A percentile compares a stretch with the other conserved stretches of the same genome.
Evolutionary conservation across 495 filamentous ascomycete species (phyloP).

Genomic region (Monascus purpureus): DNA sequence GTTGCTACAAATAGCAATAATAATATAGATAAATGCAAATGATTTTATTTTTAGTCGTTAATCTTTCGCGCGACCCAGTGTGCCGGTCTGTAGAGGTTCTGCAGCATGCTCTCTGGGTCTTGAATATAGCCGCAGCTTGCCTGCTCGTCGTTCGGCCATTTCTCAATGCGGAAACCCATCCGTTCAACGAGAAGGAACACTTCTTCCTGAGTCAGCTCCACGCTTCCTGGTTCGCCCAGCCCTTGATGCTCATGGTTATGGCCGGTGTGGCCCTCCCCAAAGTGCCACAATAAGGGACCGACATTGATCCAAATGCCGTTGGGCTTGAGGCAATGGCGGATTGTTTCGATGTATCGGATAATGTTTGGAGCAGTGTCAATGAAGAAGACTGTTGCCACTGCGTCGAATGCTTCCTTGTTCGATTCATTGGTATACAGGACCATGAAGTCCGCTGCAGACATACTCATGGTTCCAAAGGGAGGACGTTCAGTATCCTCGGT

Average conservation of each 20-base stretch:
- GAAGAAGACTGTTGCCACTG: slow-evolving; percentile 83
- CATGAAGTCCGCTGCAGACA: slow-evolving; percentile 76
- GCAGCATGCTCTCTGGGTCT: slow-evolving; percentile 70
- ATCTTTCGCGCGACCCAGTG: slow-evolving; percentile 81
- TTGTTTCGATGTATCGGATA: slow-evolving; percentile 73
- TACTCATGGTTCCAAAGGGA: slow-evolving; percentile 50
- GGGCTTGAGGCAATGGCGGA: slow-evolving; percentile 60
- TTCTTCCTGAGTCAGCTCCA: slow-evolving; percentile 82
- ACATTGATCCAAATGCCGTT: slow-evolving; percentile 80
- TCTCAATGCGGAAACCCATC: slow-evolving; percentile 64
- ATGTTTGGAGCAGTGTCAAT: slow-evolving; percentile 93
- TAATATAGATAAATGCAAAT: too few relatives aligned
- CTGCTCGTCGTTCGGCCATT: slow-evolving; percentile 28
- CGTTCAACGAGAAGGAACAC: slow-evolving; percentile 59
- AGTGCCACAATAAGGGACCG: slow-evolving; percentile 87
- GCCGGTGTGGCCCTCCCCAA: slow-evolving; percentile 33
- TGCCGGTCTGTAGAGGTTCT: slow-evolving; percentile 61
- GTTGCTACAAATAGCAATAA: too few relatives aligned
- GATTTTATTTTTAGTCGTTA: too few relatives aligned
- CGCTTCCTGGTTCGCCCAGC: slow-evolving; percentile 66
- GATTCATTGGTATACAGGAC: slow-evolving; percentile 50
- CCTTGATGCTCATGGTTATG: slow-evolving; percentile 20
- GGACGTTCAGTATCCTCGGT: slow-evolving; percentile 1
- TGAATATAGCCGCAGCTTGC: slow-evolving; percentile 66
- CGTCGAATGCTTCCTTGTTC: slow-evolving; percentile 53